Conservation (phyloP, 1,139 yeast genomes). For the Candida albicans region DNA sequence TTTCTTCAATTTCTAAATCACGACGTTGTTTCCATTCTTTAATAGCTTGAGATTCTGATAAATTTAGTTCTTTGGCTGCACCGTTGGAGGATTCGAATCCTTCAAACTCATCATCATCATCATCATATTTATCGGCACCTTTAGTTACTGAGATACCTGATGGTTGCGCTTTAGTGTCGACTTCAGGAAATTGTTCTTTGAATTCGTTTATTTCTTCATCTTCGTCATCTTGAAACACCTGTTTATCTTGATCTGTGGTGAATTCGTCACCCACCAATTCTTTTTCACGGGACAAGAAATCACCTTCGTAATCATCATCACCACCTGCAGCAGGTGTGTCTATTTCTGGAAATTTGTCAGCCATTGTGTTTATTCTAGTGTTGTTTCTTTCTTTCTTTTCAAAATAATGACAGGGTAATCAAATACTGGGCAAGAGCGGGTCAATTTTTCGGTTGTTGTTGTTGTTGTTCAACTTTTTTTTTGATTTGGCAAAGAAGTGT, state of each 20-base stretch:
- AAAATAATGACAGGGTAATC: no score
- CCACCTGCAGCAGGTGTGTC: constrained; percentile 51
- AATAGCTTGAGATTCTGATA: constrained; percentile 57
- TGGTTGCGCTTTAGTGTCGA: constrained; percentile 28
- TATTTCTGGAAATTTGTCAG: constrained; percentile 85
- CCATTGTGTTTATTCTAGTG: constrained; percentile 45
- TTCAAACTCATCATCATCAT: constrained; percentile 27
- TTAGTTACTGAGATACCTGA: constrained; percentile 21
- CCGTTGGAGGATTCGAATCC: constrained; percentile 20
- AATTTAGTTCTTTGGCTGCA: constrained; percentile 14
- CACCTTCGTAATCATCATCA: constrained; percentile 35
- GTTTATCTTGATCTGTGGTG: constrained; percentile 64
- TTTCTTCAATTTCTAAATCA: constrained; percentile 74
- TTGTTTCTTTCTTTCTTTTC: background rate
- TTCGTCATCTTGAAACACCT: constrained; percentile 53
- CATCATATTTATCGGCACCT: constrained; percentile 13
- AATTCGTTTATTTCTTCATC: constrained; percentile 67
- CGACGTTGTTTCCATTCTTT: constrained; percentile 85
- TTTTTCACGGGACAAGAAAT: constrained; percentile 81
- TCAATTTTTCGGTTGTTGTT: no score
- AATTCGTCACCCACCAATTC: constrained; percentile 83
- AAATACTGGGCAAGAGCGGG: no score
- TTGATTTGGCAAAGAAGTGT: background rate
- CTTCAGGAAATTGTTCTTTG: constrained; percentile 68
- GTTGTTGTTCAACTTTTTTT: background rate